Base-by-base conservation (phyloP, 169 alveolate genomes). In the Blepharisma undulans region DNA sequence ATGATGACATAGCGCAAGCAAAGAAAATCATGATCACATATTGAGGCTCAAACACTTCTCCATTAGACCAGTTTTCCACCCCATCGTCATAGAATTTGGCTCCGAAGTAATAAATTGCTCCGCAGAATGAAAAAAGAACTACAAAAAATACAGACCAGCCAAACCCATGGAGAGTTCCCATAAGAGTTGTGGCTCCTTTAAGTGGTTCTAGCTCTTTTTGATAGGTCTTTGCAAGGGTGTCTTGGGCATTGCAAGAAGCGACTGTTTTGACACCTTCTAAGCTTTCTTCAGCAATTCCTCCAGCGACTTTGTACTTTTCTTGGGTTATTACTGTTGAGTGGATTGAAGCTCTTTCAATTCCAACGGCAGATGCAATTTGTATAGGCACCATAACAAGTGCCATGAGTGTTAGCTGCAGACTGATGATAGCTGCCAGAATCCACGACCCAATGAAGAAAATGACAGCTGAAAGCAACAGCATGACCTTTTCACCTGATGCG, bases 231-330 rank as follows among this genome's bases (percentile, higher is more conserved):
- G 89, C 89, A 21, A n/a, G 33, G 0, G 74, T 32, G 7, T 60
- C 77, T 60, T 84, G 77, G 18, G 74, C 77, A 60, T 84, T 84
- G 30, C 74, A 84, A 48, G 79, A n/a, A 48, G 77, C 77, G 22
- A 84, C 89, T 22, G 89, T 84, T 60, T 84, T 84, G 34, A 84
- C 77, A 0, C 89, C 89, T 34, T 84, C 89, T 4, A 84, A 84
- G 16, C 79, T 22, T 60, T 84, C 89, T 84, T 84, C 89, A 14
- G 89, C 74, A 25, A 84, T 84, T 0, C 79, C 89, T 48, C 79
- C 74, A 48, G 89, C 89, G 0, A 84, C 81, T 84, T 34, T 60
- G 16, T 84, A 84, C 77, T 34, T 48, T 84, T 84, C 77, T 60
- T 84, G 89, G 29, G 33, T 34, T 60, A 32, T 76, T 0, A 36